Base-by-base conservation (phyloP, 75 land plant genomes). In the Sequoiadendron giganteum region DNA sequence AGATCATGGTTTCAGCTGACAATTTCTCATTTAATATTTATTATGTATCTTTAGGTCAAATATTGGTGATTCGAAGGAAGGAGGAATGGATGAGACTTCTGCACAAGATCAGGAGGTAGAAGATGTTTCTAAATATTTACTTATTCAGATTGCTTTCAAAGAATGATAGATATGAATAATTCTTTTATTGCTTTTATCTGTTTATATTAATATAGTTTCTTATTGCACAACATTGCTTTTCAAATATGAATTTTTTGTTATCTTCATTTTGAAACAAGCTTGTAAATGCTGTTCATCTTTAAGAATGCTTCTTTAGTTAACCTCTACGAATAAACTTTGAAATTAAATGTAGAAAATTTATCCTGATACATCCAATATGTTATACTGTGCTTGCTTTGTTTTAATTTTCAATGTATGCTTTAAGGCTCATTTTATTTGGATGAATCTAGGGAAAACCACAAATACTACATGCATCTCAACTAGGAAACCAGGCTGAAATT, bases 21-120 rank as follows among this genome's bases (percentile, higher is more conserved):
- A 18, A 42, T 9, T 21, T 40, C 45, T 40, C 21, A 34, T 25
- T 21, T 2, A 40, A 21, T 43, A 8, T 81, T 9, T 43, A 18
- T 86, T 72, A 4, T 83, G 82, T 14, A 52, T 87, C 45, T 30
- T 40, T 19, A 48, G 36, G 85, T 45, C 85, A 75, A 83, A 39
- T 47, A 68, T 61, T 88, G 85, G 87, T 42, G 86, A 85, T 36
- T 45, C 30, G 28, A 84, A 87, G 87, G 83, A 90, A 85, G 92
- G 90, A 73, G 86, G 43, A 30, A 34, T 43, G 47, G 93, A 92
- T 88, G 95, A 90, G 89, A 87, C 93, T 79, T 92, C 94, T 87
- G 75, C 89, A 40, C 93, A 94, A 87, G 98, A 96, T 73, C 86
- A 94, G 85, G 97, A 95, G 96, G 97, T 95, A 89, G 34, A 38